Evolutionary conservation across 768 basidiomycete genomes (phyloP).

Genomic region (Russula brevipes): DNA sequence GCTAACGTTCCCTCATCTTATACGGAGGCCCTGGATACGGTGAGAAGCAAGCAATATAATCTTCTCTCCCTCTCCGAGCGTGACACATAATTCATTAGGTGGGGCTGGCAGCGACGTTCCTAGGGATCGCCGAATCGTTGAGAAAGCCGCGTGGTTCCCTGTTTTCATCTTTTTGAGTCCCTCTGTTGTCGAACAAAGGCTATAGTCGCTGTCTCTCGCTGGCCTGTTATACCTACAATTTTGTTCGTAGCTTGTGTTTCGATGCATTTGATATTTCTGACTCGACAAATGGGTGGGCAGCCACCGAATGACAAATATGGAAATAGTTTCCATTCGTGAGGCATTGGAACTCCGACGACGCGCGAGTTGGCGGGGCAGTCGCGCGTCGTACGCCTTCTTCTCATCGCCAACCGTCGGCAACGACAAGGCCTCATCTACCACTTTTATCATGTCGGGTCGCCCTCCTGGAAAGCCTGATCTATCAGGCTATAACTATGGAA

Average conservation of each 20-base stretch:
- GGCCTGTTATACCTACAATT: background rate
- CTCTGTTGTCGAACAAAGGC: background rate
- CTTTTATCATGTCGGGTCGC: slow-evolving; percentile 36
- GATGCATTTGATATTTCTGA: background rate
- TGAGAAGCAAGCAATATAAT: background rate
- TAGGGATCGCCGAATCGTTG: slow-evolving; percentile 54
- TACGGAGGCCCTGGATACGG: slow-evolving; percentile 36
- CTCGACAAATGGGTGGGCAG: background rate
- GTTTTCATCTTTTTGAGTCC: slow-evolving; percentile 5
- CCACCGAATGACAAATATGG: background rate
- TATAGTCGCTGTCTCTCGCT: background rate
- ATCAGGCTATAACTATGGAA: slow-evolving; percentile 92
- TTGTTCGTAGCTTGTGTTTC: no score
- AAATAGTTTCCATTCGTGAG: background rate
- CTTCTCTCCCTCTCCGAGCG: background rate
- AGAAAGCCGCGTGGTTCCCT: slow-evolving; percentile 50
- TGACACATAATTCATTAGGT: slow-evolving; percentile 35
- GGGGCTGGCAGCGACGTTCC: slow-evolving; percentile 52
- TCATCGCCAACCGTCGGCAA: slow-evolving; percentile 12
- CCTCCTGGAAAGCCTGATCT: slow-evolving; percentile 62
- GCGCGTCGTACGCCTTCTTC: background rate
- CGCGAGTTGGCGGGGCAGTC: background rate
- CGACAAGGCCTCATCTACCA: slow-evolving; percentile 17
- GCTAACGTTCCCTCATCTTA: slow-evolving; percentile 33
- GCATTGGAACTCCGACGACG: slow-evolving; percentile 1